Conservation (phyloP, 2,329 filamentous ascomycete genomes). For the Exophiala calicioides region DNA sequence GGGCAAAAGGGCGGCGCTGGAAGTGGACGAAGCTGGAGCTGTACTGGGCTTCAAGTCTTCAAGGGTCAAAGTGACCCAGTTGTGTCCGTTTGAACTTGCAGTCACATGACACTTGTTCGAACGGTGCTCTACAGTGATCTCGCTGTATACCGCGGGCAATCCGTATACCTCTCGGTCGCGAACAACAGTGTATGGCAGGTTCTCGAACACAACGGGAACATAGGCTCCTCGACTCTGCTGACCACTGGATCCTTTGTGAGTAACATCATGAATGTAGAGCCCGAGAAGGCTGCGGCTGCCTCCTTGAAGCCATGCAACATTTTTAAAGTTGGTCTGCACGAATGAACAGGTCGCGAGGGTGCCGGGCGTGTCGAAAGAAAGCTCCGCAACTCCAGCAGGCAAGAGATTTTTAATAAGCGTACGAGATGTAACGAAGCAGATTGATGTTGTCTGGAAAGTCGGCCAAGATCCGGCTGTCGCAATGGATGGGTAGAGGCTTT, state of each 20-base stretch:
- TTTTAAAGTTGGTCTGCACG: neutral
- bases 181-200: neutral
- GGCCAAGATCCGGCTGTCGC: constrained; percentile 41
- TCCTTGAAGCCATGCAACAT: neutral
- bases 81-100: neutral
- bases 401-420: constrained; percentile 54
- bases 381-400: neutral
- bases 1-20: neutral
- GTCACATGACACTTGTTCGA: neutral
- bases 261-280: neutral
- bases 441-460: constrained; percentile 48
- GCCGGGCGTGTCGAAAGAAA: neutral
- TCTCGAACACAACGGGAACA: neutral
- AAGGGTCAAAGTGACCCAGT: neutral
- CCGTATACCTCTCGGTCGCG: neutral
- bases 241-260: neutral
- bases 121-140: neutral
- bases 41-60: neutral
- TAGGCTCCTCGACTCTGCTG: neutral
- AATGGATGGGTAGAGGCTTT: constrained; percentile 47
- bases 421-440: constrained; percentile 54
- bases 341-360: neutral
- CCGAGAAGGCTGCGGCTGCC: neutral
- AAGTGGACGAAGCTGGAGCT: neutral
- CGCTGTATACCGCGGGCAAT: neutral